Percentiles rank a stretch among this genome's conserved stretches.
Evolutionary conservation across 2,329 filamentous ascomycete species (phyloP).

Genomic region (Meredithiella fracta): DNA sequence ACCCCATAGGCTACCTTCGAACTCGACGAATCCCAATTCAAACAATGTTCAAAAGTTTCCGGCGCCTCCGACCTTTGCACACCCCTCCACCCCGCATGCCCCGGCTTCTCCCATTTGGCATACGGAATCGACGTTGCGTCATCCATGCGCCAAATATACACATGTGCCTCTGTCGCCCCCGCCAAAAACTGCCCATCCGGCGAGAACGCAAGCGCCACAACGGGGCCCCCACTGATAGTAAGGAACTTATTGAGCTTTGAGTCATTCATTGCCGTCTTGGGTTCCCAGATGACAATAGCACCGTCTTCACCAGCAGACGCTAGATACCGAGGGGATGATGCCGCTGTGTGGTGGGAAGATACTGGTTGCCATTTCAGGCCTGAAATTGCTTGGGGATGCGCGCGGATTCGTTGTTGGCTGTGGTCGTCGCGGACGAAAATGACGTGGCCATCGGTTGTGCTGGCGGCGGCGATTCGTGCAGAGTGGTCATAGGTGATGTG

Average conservation of each 20-base stretch:
- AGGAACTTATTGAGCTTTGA: conserved; percentile 41
- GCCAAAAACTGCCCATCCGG: conserved; percentile 48
- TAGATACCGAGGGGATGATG: conserved; percentile 31
- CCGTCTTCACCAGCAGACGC: conserved; percentile 47
- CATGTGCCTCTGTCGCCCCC: conserved; percentile 39
- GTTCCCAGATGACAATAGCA: conserved; percentile 47
- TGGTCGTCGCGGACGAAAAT: conserved; percentile 42
- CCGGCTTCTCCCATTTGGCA: conserved; percentile 40
- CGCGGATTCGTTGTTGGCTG: conserved; percentile 37
- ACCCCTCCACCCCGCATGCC: conserved; percentile 42
- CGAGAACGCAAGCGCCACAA: conserved; percentile 44
- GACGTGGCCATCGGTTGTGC: conserved; percentile 37
- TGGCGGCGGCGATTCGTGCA: conserved; percentile 40
- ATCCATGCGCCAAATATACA: conserved; percentile 49
- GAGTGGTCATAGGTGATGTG: conserved; percentile 41
- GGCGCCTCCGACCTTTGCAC: conserved; percentile 27
- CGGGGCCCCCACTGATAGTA: conserved; percentile 38
- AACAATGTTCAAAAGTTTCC: conserved; percentile 43
- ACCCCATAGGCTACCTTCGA: conserved; percentile 47
- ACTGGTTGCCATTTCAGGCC: conserved; percentile 43
- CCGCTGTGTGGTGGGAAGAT: conserved; percentile 17
- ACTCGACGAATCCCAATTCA: conserved; percentile 46
- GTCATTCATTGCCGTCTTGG: conserved; percentile 26
- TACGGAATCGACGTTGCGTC: conserved; percentile 37
- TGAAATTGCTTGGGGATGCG: conserved; percentile 42